Percentiles rank a stretch among this genome's conserved stretches.
Evolutionary conservation across 73 alveolate species (phyloP).

Genomic region (Tetrahymena malaccensis): DNA sequence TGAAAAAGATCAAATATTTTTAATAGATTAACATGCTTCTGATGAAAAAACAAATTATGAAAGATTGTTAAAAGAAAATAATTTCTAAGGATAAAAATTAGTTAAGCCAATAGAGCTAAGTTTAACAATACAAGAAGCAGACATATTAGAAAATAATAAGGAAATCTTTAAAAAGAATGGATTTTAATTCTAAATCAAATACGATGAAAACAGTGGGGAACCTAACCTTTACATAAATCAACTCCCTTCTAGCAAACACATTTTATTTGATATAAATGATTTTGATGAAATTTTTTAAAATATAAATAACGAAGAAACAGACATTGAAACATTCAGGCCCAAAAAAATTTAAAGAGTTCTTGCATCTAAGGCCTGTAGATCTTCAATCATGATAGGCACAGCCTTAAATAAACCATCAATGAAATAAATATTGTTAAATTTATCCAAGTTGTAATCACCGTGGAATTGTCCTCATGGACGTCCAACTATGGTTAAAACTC

Average conservation of each 20-base stretch:
- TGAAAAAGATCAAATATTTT: constrained; percentile 57
- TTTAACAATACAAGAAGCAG: constrained; percentile 43
- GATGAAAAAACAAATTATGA: constrained; percentile 93
- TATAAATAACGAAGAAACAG: constrained; percentile 14
- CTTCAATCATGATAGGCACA: constrained; percentile 88
- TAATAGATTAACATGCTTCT: constrained; percentile 96
- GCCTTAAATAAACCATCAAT: constrained; percentile 61
- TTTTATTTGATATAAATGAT: constrained; percentile 2
- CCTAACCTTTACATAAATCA: neutral
- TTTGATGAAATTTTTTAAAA: constrained; percentile 16
- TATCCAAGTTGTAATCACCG: constrained; percentile 79
- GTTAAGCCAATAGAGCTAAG: constrained; percentile 53
- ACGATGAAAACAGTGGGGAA: neutral
- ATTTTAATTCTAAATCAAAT: constrained; percentile 31
- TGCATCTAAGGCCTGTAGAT: constrained; percentile 95
- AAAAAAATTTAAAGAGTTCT: constrained; percentile 63
- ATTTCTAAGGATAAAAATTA: constrained; percentile 44
- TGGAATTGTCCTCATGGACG: constrained; percentile 99
- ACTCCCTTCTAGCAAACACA: constrained; percentile 7
- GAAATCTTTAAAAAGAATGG: constrained; percentile 57
- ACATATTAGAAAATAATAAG: constrained; percentile 23
- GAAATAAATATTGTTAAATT: constrained; percentile 75
- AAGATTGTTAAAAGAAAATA: constrained; percentile 51
- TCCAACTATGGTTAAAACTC: constrained; percentile 79
- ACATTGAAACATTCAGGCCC: constrained; percentile 49